Evolutionary conservation across 1,139 yeast species (phyloP), one percentile per base, ranked within the genome.

Genomic region (Candida frijolesensis): DNA sequence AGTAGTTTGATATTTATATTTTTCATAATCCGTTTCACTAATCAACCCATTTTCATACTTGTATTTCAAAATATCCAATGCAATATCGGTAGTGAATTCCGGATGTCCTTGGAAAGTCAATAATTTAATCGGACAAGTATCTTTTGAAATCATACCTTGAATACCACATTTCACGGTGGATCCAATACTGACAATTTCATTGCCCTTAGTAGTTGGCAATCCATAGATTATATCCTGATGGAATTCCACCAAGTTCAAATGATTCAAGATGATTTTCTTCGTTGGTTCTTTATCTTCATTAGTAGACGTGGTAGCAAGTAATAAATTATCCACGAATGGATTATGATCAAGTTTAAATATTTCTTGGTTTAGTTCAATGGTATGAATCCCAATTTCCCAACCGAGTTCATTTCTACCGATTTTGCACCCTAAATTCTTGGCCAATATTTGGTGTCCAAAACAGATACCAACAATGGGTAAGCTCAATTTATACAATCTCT

Each of bases 21-120:
- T 62, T 44, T 70, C 73, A 47, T 59, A 66, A 33, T 63, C 59
- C n/a, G 52, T 50, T 14, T 57, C 54, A 43, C 57, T 62, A 19
- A 68, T 48, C 4, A 41, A 37, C 0, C 62, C 63, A 19, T 38
- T 42, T 8, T 62, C 56, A 42, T 51, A 55, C 38, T 54, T 58
- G 34, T 47, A 48, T 54, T 56, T 60, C 52, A 62, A 71, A 64
- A 62, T 71, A 54, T 47, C 70, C 42, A 60, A 55, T 2, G 73
- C 66, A 45, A 64, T 57, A 2, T 68, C 76, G 1, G 74, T 68
- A 27, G 72, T 63, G 60, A 88, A 90, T 63, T 91, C 97, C 0
- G 97, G 97, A 62, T 91, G 97, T 0, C 97, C 97, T 64, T 91
- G 97, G 59, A 89, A 82, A 0, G 95, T 82, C 42, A 89, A 69